Conservation (phyloP, 345 rosid species). For the Nephelium lappaceum region DNA sequence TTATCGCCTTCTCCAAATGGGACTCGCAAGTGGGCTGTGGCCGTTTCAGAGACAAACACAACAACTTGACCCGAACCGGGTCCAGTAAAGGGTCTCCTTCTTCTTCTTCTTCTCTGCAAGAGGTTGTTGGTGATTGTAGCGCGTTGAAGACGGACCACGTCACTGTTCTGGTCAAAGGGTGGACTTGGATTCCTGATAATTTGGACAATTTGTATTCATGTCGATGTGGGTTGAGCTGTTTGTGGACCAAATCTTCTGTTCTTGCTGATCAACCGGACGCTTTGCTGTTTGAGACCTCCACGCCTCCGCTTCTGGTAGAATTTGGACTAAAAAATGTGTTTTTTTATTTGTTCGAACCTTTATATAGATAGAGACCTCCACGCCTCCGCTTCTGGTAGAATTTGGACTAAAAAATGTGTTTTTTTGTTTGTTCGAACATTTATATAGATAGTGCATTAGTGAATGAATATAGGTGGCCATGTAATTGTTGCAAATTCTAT, state of each 20-base stretch:
- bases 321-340: neutral
- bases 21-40: conserved; percentile 82
- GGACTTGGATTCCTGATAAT: conserved; percentile 99
- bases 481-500: neutral
- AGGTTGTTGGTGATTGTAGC: conserved; percentile 35
- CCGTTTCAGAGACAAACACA: conserved; percentile 53
- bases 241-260: conserved; percentile 95
- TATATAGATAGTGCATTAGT: neutral
- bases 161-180: conserved; percentile 79
- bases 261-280: conserved; percentile 90
- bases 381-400: conserved; percentile 75
- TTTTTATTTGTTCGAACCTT: too few relatives aligned
- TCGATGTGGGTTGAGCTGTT: conserved; percentile 83
- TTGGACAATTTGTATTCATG: conserved; percentile 85
- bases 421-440: too few relatives aligned
- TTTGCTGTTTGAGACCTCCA: conserved; percentile 74
- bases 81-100: conserved; percentile 44
- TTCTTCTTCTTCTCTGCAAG: conserved; percentile 58
- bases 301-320: conserved; percentile 75
- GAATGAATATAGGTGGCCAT: neutral
- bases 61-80: conserved; percentile 32
- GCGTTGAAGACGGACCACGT: conserved; percentile 65
- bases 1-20: conserved; percentile 65
- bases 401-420: neutral
- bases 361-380: conserved; percentile 71